These are phyloP conservation scores for Saccharomyces hybrid DNA, from an alignment of 1,139 yeast species.

Conservation along the genomic window DNA sequence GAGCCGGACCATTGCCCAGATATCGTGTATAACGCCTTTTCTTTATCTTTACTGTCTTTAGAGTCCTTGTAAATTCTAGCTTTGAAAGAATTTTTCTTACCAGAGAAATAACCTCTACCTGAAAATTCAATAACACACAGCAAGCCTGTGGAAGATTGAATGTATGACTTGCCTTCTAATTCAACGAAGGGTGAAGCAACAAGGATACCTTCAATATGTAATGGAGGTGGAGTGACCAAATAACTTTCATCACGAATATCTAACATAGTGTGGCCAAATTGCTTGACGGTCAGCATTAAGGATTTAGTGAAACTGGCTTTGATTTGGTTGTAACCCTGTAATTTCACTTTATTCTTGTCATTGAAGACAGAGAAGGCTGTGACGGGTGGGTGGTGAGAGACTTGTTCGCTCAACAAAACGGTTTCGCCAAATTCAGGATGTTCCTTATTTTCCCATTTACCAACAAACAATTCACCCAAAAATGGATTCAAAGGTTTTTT, in stretches of 20 bases:
- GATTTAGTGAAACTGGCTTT: slow-evolving; percentile 73
- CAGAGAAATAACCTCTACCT: slow-evolving; percentile 90
- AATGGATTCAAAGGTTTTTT: slow-evolving; percentile 94
- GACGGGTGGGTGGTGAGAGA: slow-evolving; percentile 90
- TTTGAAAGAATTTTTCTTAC: slow-evolving; percentile 85
- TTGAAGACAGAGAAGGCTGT: slow-evolving; percentile 79
- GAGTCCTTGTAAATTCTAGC: slow-evolving; percentile 62
- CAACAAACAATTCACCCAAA: slow-evolving; percentile 84
- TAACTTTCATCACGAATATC: slow-evolving; percentile 60
- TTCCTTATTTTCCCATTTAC: slow-evolving; percentile 62
- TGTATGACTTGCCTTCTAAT: slow-evolving; percentile 73
- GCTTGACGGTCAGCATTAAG: slow-evolving; percentile 61
- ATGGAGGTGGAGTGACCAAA: slow-evolving; percentile 80
- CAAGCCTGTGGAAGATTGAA: slow-evolving; percentile 75
- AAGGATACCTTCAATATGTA: slow-evolving; percentile 86
- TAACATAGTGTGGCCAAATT: slow-evolving; percentile 81
- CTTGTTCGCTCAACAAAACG: slow-evolving; percentile 74
- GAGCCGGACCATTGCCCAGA: slow-evolving; percentile 87
- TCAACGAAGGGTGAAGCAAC: slow-evolving; percentile 85
- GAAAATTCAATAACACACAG: slow-evolving; percentile 65
- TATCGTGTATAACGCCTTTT: slow-evolving; percentile 69
- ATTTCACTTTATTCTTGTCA: slow-evolving; percentile 53
- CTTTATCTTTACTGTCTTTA: slow-evolving; percentile 41
- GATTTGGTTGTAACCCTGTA: slow-evolving; percentile 86
- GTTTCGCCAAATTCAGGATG: slow-evolving; percentile 56